These are phyloP conservation scores for Candida vaughaniae DNA, from an alignment of 805 yeast species.

Conservation along the genomic window DNA sequence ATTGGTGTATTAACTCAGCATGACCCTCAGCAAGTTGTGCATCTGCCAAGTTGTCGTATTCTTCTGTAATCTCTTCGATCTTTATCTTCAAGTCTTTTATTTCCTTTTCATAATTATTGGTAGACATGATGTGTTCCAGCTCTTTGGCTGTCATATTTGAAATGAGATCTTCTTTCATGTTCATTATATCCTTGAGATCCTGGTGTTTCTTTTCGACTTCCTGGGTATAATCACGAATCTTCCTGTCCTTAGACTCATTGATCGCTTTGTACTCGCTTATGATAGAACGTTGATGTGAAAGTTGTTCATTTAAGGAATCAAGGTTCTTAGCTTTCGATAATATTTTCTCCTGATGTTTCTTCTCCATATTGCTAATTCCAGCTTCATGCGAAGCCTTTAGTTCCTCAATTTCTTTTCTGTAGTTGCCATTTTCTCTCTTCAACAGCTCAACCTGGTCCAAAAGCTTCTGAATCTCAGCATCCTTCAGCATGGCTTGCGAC, in stretches of 20 bases:
- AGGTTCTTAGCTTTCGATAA: conserved; percentile 10
- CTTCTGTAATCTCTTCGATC: conserved; percentile 47
- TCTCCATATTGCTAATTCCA: conserved; percentile 1
- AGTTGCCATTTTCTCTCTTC: conserved; percentile 8
- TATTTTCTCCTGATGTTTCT: conserved; percentile 1
- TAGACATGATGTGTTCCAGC: conserved; percentile 53
- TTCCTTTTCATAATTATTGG: conserved; percentile 49
- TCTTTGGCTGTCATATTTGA: conserved; percentile 71
- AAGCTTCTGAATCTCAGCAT: conserved; percentile 1
- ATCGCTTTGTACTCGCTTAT: conserved; percentile 8
- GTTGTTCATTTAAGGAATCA: conserved; percentile 4
- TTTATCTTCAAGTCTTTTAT: conserved; percentile 43
- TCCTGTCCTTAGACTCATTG: conserved; percentile 10
- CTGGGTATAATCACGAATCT: conserved; percentile 6
- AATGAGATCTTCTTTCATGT: conserved; percentile 59
- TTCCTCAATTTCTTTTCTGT: conserved; percentile 10
- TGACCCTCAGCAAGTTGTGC: conserved; percentile 18
- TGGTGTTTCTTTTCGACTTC: conserved; percentile 3
- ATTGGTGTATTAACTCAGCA: conserved; percentile 27
- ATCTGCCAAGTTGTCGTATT: conserved; percentile 43
- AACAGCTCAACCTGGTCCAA: conserved; percentile 2
- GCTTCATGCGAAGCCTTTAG: conserved; percentile 5
- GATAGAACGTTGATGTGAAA: conserved; percentile 1
- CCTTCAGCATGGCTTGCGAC: conserved; percentile 8
- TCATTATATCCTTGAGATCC: conserved; percentile 22